phyloP scores from a whole-genome alignment of 2,329 filamentous ascomycete species.

The Coniochaeta ligniaria region DNA sequence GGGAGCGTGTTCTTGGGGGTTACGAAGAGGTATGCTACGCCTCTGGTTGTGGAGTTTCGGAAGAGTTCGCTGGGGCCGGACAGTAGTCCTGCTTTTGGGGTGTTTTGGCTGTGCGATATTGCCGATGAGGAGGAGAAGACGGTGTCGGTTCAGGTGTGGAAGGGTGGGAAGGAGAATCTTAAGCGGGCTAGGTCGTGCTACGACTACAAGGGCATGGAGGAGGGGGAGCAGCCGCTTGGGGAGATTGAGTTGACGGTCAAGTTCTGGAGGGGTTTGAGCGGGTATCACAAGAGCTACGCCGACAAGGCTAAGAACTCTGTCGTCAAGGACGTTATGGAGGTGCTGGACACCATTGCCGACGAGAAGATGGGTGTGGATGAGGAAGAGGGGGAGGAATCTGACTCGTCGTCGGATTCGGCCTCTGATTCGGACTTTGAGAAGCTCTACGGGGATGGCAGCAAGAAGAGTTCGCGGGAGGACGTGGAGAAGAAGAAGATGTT shows the following conservation, averaged over 20 bases:
- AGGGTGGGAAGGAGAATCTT: slow-evolving; percentile 48
- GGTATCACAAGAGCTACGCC: slow-evolving; percentile 50
- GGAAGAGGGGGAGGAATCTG: slow-evolving; percentile 8
- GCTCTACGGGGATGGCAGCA: slow-evolving; percentile 7
- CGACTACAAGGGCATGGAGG: slow-evolving; percentile 33
- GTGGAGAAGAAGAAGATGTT: slow-evolving; percentile 20
- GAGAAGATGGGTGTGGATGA: slow-evolving; percentile 33
- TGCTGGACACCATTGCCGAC: slow-evolving; percentile 53
- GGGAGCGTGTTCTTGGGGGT: slow-evolving; percentile 47
- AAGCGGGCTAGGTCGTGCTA: slow-evolving; percentile 24
- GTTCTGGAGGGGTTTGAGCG: slow-evolving; percentile 55
- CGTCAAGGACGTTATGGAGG: slow-evolving; percentile 54
- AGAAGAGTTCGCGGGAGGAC: slow-evolving; percentile 20
- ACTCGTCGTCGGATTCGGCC: slow-evolving; percentile 9
- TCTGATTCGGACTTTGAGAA: slow-evolving; percentile 19
- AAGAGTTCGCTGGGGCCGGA: slow-evolving; percentile 42
- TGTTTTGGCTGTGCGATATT: slow-evolving; percentile 65
- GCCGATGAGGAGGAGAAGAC: slow-evolving; percentile 58
- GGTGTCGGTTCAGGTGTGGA: slow-evolving; percentile 57
- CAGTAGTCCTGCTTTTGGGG: slow-evolving; percentile 51
- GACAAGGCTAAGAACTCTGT: slow-evolving; percentile 41
- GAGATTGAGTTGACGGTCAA: slow-evolving; percentile 49
- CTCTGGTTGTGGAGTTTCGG: slow-evolving; percentile 51
- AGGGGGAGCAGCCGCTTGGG: slow-evolving; percentile 48
- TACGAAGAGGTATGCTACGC: slow-evolving; percentile 51